Evolutionary conservation across 306 rosid species (phyloP).

Genomic region (Mimosa bimucronata): DNA sequence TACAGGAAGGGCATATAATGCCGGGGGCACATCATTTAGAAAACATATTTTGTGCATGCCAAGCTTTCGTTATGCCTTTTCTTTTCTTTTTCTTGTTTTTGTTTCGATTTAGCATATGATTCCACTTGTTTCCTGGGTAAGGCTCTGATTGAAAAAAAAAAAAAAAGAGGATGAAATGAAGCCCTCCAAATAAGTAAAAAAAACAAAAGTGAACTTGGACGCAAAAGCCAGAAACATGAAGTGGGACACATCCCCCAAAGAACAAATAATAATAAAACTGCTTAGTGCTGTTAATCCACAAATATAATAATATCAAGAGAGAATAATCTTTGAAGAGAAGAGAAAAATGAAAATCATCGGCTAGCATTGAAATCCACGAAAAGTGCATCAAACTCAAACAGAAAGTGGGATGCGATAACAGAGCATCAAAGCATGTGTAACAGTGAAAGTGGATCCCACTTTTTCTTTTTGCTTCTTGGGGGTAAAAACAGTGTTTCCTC

Average conservation of each 20-base stretch:
- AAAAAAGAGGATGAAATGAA: conserved; percentile 26
- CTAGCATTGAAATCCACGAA: conserved; percentile 34
- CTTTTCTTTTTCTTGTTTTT: background rate
- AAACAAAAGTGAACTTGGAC: conserved; percentile 21
- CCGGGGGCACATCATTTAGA: conserved; percentile 30
- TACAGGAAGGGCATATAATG: conserved; percentile 33
- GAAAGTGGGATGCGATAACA: conserved; percentile 46
- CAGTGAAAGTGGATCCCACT: conserved; percentile 42
- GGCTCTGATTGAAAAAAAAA: background rate
- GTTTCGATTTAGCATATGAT: conserved; percentile 51
- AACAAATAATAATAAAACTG: conserved; percentile 12
- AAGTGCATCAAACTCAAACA: conserved; percentile 38
- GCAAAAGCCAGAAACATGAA: conserved; percentile 18
- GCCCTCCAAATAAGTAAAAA: background rate
- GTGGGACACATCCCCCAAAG: conserved; percentile 31
- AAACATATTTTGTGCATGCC: conserved; percentile 12
- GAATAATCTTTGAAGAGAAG: conserved; percentile 39
- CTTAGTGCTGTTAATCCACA: conserved; percentile 36
- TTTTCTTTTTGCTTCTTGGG: background rate
- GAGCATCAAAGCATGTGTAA: conserved; percentile 55
- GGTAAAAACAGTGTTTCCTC: background rate
- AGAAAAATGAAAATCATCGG: conserved; percentile 40
- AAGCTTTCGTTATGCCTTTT: conserved; percentile 6
- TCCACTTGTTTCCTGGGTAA: conserved; percentile 39
- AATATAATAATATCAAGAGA: conserved; percentile 28